Evolutionary conservation across 768 basidiomycete species (phyloP), one percentile per base, ranked within the genome.

Genomic region (Floccularia luteovirens): DNA sequence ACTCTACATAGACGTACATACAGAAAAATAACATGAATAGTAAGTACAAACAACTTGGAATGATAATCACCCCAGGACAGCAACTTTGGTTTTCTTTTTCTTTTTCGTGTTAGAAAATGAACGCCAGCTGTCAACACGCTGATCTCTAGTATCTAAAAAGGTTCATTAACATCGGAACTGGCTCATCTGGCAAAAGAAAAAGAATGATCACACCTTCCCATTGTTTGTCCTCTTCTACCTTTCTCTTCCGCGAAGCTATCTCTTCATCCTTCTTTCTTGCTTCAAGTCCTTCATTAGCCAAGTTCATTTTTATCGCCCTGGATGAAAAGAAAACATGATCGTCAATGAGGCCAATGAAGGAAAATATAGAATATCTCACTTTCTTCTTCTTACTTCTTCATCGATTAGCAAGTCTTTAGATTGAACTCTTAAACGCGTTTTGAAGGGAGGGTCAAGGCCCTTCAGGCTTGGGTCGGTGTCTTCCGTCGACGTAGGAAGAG

Each of bases 261-360:
- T 92, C 92, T 42, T 90, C 89, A 38, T 96, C 91, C 56, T 90
- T 91, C 70, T 84, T 88, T 51, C 82, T 74, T n/a, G 92, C 92
- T 55, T 94, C 91, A 3, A 92, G 65, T 2, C 90, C 90, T 58
- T 92, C 90, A 49, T 92, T 92, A 5, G 90, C 90, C 41, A 92
- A 60, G 55, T 90, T 90, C 79, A 90, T 79, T 68, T 91, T 91
- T 51, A 90, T 63, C 1, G 90, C 87, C 54, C 89, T 90, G 47
- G 27, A 33, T n/a, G 37, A 20, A 39, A 19, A 14, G 5, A 44
- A 19, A 22, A 44, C 48, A 27, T 41, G 31, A 11, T 39, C 31
- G n/a, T n/a, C n/a, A n/a, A n/a, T n/a, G n/a, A n/a, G n/a, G n/a
- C n/a, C n/a, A n/a, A 16, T 24, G 28, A 16, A 28, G 3, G 27